These are phyloP conservation scores for Zostera marina DNA, from an alignment of 116 monocot genomes.

Conservation along the genomic window DNA sequence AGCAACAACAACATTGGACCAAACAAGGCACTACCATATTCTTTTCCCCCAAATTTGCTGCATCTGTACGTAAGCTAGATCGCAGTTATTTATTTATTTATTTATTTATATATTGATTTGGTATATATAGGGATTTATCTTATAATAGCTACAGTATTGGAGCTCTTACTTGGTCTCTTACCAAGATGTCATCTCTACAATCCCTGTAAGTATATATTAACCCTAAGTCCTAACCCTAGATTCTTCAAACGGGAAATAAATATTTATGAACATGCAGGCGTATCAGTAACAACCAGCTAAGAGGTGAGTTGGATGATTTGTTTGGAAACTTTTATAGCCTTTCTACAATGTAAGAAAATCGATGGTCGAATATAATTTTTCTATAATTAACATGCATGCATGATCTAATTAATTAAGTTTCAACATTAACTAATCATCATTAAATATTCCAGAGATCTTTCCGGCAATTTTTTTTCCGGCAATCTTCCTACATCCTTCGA, in stretches of 20 bases:
- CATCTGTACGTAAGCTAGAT: conserved; percentile 36
- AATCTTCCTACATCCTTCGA: too few relatives aligned
- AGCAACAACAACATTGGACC: conserved; percentile 79
- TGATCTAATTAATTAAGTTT: too few relatives aligned
- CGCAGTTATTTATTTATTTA: background rate
- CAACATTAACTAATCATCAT: too few relatives aligned
- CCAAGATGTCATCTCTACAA: conserved; percentile 44
- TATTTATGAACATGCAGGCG: conserved; percentile 21
- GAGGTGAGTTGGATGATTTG: conserved; percentile 41
- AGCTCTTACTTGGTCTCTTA: conserved; percentile 40
- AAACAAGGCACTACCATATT: conserved; percentile 64
- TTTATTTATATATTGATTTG: too few relatives aligned
- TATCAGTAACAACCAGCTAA: conserved; percentile 61
- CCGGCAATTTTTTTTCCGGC: too few relatives aligned
- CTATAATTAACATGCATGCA: too few relatives aligned
- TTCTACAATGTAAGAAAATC: conserved; percentile 64
- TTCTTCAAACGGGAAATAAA: too few relatives aligned
- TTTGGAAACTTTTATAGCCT: conserved; percentile 41
- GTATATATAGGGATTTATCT: conserved; percentile 70
- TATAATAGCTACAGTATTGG: conserved; percentile 45
- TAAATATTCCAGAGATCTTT: too few relatives aligned
- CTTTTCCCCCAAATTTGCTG: conserved; percentile 59
- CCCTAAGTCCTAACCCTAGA: too few relatives aligned
- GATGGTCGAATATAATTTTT: too few relatives aligned
- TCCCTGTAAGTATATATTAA: conserved; percentile 35